These are phyloP conservation scores for Diplocarpon rosae DNA, from an alignment of 2,329 filamentous ascomycete species.

Conservation along the genomic window DNA sequence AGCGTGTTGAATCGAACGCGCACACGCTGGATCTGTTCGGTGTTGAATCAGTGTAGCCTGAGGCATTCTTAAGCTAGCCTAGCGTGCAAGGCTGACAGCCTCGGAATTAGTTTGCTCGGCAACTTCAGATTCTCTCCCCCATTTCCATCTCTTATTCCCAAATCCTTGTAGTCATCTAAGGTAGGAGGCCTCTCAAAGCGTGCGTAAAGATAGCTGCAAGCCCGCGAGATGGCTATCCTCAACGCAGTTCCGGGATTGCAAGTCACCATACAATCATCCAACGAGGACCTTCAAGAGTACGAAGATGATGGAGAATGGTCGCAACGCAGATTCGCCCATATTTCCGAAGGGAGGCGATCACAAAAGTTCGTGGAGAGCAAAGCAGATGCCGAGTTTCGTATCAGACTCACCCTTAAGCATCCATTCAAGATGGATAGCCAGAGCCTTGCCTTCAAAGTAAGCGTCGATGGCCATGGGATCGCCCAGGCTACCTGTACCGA, in stretches of 20 bases:
- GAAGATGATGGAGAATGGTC: conserved; percentile 11
- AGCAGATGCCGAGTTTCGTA: conserved; percentile 12
- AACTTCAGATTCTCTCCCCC: not conserved
- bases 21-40: not conserved
- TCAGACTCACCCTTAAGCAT: conserved; percentile 7
- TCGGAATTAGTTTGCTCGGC: no score
- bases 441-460: conserved; percentile 6
- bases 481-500: conserved; percentile 4
- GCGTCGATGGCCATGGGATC: conserved; percentile 13
- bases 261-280: conserved; percentile 14
- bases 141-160: no score
- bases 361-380: conserved; percentile 16
- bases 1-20: no score
- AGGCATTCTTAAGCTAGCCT: not conserved
- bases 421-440: conserved; percentile 8
- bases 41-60: no score
- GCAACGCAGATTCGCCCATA: conserved; percentile 1
- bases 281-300: conserved; percentile 14
- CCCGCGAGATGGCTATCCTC: conserved; percentile 17
- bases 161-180: no score
- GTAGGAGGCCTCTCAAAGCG: no score
- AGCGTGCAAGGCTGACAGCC: not conserved
- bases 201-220: no score
- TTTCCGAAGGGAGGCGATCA: not conserved
- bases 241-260: conserved; percentile 14